These are phyloP conservation scores for Stereocaulon alpinum DNA, from an alignment of 495 filamentous ascomycete species.

Conservation along the genomic window DNA sequence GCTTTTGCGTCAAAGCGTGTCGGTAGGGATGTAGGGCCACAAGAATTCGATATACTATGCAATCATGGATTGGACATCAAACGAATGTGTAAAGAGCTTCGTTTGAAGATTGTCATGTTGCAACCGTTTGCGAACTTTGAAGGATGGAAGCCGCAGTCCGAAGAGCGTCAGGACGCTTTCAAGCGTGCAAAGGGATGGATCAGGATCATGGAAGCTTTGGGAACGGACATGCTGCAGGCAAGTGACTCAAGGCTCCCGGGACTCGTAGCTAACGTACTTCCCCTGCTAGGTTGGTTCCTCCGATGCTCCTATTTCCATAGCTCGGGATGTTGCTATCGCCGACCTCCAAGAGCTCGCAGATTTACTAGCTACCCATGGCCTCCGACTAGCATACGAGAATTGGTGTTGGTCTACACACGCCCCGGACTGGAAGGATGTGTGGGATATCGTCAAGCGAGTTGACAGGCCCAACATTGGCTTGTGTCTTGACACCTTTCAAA, in stretches of 20 bases:
- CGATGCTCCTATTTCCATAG: slow-evolving; percentile 45
- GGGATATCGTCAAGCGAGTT: slow-evolving; percentile 52
- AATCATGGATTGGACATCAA: slow-evolving; percentile 42
- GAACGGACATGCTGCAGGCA: slow-evolving; percentile 63
- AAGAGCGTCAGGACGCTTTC: slow-evolving; percentile 56
- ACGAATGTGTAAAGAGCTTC: slow-evolving; percentile 39
- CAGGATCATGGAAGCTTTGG: slow-evolving; percentile 57
- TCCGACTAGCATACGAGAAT: slow-evolving; percentile 67
- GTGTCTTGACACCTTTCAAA: slow-evolving; percentile 78
- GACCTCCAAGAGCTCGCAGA: slow-evolving; percentile 59
- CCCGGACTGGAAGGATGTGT: slow-evolving; percentile 56
- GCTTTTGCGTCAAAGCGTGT: slow-evolving; percentile 45
- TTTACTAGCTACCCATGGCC: slow-evolving; percentile 44
- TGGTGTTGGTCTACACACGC: slow-evolving; percentile 77
- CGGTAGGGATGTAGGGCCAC: slow-evolving; percentile 37
- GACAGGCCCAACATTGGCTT: slow-evolving; percentile 59
- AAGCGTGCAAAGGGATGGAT: slow-evolving; percentile 58
- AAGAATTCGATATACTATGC: slow-evolving; percentile 48
- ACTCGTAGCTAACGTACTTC: background rate
- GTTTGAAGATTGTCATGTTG: slow-evolving; percentile 57
- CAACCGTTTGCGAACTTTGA: slow-evolving; percentile 78
- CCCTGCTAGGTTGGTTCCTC: slow-evolving; percentile 52
- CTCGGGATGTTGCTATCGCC: slow-evolving; percentile 39
- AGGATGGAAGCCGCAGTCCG: slow-evolving; percentile 53
- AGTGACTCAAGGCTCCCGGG: too few species aligned